phyloP scores from a whole-genome alignment of 768 basidiomycete genomes.

The Auricularia sp. region DNA sequence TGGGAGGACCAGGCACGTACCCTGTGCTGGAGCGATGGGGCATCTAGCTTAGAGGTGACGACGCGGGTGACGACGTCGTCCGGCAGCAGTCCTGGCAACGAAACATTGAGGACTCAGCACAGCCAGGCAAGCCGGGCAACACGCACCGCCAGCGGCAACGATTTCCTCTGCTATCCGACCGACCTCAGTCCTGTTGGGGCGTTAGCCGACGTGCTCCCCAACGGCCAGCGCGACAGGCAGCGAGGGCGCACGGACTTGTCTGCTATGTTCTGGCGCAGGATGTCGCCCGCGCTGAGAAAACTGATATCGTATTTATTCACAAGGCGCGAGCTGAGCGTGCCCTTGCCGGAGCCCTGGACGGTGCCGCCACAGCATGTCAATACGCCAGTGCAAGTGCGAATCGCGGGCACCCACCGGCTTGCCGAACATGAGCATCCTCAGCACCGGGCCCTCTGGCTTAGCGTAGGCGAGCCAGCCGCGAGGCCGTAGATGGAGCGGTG shows the following conservation, averaged over 20 bases:
- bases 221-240: not conserved
- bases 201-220: not conserved
- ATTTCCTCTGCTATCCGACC: conserved; percentile 67
- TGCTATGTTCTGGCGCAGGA: conserved; percentile 74
- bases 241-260: conserved; percentile 34
- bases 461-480: not conserved
- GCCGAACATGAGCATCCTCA: conserved; percentile 68
- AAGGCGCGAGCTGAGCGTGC: conserved; percentile 66
- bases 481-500: not conserved
- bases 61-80: conserved; percentile 75
- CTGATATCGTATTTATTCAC: conserved; percentile 73
- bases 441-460: conserved; percentile 2
- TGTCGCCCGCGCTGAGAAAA: conserved; percentile 73
- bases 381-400: not conserved
- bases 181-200: conserved; percentile 43
- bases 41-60: conserved; percentile 60
- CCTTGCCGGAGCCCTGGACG: conserved; percentile 36
- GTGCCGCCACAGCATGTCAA: not conserved
- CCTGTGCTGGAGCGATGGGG: conserved; percentile 41
- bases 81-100: conserved; percentile 39
- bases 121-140: not conserved
- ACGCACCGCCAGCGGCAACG: conserved; percentile 57
- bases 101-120: not conserved
- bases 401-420: conserved; percentile 44
- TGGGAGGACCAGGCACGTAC: conserved; percentile 25